These are phyloP conservation scores for Ascochyta clinopodiicola DNA, from an alignment of 2,329 filamentous ascomycete species.

Conservation along the genomic window DNA sequence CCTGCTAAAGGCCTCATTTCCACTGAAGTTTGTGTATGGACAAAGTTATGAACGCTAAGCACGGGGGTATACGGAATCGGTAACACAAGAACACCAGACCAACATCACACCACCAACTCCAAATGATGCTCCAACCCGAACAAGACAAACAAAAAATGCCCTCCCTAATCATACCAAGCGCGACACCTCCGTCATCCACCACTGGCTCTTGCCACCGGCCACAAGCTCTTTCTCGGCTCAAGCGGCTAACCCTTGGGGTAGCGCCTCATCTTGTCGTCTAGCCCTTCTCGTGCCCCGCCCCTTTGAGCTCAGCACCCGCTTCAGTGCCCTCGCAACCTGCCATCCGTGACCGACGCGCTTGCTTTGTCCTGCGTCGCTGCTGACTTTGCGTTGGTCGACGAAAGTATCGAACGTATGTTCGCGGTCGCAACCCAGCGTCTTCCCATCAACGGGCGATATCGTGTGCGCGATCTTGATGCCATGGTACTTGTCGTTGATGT, in stretches of 20 bases:
- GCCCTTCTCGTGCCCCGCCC: constrained; percentile 9
- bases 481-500: constrained; percentile 3
- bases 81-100: not conserved
- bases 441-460: constrained; percentile 21
- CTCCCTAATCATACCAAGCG: not conserved
- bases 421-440: constrained; percentile 22
- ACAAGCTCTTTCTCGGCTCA: not conserved
- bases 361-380: constrained; percentile 7
- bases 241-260: constrained; percentile 9
- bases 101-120: not conserved
- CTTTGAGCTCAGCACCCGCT: constrained; percentile 13
- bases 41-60: not conserved
- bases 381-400: constrained; percentile 10
- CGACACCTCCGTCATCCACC: not conserved
- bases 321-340: constrained; percentile 15
- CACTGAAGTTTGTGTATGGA: not conserved
- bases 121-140: not conserved
- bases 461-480: constrained; percentile 5
- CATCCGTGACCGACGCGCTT: constrained; percentile 18
- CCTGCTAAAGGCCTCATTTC: not conserved
- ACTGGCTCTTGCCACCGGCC: not conserved
- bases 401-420: constrained; percentile 22
- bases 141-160: not conserved
- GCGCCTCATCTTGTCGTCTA: constrained; percentile 7
- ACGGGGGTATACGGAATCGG: constrained; percentile 9